Evolutionary conservation across 2,329 filamentous ascomycete genomes (phyloP).

Genomic region (Colletotrichum agaves): DNA sequence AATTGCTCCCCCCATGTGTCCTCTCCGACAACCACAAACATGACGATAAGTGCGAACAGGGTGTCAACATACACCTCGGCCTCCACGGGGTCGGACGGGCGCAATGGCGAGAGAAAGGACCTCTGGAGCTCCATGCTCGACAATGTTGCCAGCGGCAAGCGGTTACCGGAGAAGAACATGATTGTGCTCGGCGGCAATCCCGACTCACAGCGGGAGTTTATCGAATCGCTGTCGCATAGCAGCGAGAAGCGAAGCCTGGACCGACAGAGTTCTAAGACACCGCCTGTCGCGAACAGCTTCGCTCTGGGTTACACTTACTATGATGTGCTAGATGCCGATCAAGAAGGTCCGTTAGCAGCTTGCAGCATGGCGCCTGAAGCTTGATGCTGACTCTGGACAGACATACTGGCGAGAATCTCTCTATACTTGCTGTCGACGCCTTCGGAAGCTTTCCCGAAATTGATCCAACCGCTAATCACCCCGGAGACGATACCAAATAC

Average conservation of each 20-base stretch:
- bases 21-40: slow-evolving; percentile 43
- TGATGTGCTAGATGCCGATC: slow-evolving; percentile 91
- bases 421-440: slow-evolving; percentile 90
- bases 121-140: slow-evolving; percentile 96
- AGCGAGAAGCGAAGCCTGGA: slow-evolving; percentile 65
- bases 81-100: slow-evolving; percentile 63
- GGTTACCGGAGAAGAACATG: slow-evolving; percentile 90
- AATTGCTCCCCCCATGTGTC: slow-evolving; percentile 21
- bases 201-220: slow-evolving; percentile 85
- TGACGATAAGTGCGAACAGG: slow-evolving; percentile 65
- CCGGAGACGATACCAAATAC: slow-evolving; percentile 87
- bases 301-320: slow-evolving; percentile 95
- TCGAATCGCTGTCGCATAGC: slow-evolving; percentile 70
- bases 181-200: slow-evolving; percentile 85
- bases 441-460: slow-evolving; percentile 82
- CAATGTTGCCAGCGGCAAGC: slow-evolving; percentile 88
- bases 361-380: too few species aligned
- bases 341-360: slow-evolving; percentile 74
- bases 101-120: slow-evolving; percentile 81
- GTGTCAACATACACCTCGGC: slow-evolving; percentile 68
- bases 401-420: slow-evolving; percentile 89
- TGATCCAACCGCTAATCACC: slow-evolving; percentile 86
- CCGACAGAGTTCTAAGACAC: slow-evolving; percentile 68
- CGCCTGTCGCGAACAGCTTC: slow-evolving; percentile 90
- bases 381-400: slow-evolving; percentile 54